Conservation (phyloP, 768 basidiomycete genomes). For the Sistotremastrum niveocremeum region DNA sequence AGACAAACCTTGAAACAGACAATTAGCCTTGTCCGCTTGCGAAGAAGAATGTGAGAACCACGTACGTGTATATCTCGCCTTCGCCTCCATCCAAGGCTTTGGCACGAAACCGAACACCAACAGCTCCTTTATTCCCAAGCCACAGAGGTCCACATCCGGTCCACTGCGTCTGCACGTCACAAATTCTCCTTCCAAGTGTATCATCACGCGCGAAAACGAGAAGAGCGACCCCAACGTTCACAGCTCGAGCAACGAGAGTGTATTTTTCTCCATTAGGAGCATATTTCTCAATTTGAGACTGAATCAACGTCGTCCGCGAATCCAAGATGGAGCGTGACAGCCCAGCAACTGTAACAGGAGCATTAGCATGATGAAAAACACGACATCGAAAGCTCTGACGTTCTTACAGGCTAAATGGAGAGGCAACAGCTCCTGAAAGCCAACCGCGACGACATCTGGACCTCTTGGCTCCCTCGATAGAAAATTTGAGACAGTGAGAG, state of each 20-base stretch:
- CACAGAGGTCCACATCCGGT: slow-evolving; percentile 52
- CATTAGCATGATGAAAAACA: slow-evolving; percentile 3
- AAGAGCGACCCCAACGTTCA: slow-evolving; percentile 79
- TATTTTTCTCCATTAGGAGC: slow-evolving; percentile 64
- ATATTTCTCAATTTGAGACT: slow-evolving; percentile 57
- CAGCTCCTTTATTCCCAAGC: slow-evolving; percentile 95
- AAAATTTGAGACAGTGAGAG: slow-evolving; percentile 61
- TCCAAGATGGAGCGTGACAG: slow-evolving; percentile 57
- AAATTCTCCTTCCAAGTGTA: slow-evolving; percentile 41
- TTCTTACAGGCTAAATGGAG: slow-evolving; percentile 74
- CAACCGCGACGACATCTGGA: slow-evolving; percentile 81
- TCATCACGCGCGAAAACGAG: slow-evolving; percentile 77
- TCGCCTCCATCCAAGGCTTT: slow-evolving; percentile 32
- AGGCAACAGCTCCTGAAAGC: slow-evolving; percentile 88
- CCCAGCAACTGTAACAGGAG: slow-evolving; percentile 48
- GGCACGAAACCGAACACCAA: slow-evolving; percentile 74
- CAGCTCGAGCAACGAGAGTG: slow-evolving; percentile 61
- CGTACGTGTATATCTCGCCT: slow-evolving; percentile 80
- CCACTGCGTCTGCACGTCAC: slow-evolving; percentile 62
- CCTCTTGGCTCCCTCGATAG: slow-evolving; percentile 42
- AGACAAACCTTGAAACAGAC: slow-evolving; percentile 55
- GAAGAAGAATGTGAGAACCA: slow-evolving; percentile 7
- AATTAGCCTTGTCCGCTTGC: background rate
- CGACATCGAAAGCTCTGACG: background rate
- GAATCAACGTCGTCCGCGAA: slow-evolving; percentile 56